These are phyloP conservation scores for Groenewaldozyma auringiensis DNA, from an alignment of 1,139 yeast genomes.

Conservation along the genomic window DNA sequence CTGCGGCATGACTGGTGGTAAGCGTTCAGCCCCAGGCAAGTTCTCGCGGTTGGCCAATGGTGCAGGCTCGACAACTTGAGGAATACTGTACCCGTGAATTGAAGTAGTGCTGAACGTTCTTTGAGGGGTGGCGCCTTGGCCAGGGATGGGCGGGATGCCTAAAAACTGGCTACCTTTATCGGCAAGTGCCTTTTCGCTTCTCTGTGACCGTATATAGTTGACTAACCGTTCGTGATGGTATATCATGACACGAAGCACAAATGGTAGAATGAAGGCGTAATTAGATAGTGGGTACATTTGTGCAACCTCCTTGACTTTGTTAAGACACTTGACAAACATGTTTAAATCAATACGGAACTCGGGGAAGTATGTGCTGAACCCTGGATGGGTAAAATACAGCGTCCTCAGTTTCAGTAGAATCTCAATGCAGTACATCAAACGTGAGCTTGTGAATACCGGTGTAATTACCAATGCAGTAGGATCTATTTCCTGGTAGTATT, in stretches of 20 bases:
- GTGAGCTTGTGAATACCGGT: conserved; percentile 56
- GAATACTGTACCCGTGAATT: conserved; percentile 2
- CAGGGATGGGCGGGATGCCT: not conserved
- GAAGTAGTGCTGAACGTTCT: conserved; percentile 1
- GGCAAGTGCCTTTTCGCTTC: conserved; percentile 5
- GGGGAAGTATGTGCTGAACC: conserved; percentile 39
- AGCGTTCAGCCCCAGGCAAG: not conserved
- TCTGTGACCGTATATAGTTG: conserved; percentile 9
- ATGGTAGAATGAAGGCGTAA: conserved; percentile 20
- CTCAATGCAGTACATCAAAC: conserved; percentile 63
- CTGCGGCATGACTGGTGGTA: not conserved
- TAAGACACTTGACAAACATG: conserved; percentile 39
- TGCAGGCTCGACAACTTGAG: not conserved
- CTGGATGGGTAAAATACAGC: conserved; percentile 48
- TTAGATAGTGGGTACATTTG: conserved; percentile 22
- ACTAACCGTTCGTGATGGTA: conserved; percentile 27
- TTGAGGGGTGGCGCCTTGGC: conserved; percentile 1
- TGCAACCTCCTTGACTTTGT: conserved; percentile 21
- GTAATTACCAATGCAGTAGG: conserved; percentile 37
- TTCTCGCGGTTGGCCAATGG: not conserved
- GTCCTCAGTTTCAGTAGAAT: conserved; percentile 54
- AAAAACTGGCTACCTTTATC: not conserved
- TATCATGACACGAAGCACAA: conserved; percentile 24
- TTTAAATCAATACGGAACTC: conserved; percentile 44
- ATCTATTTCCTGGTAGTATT: conserved; percentile 13